These are phyloP conservation scores for Botryosphaeria dothidea DNA, from an alignment of 2,329 filamentous ascomycete genomes.

Conservation along the genomic window DNA sequence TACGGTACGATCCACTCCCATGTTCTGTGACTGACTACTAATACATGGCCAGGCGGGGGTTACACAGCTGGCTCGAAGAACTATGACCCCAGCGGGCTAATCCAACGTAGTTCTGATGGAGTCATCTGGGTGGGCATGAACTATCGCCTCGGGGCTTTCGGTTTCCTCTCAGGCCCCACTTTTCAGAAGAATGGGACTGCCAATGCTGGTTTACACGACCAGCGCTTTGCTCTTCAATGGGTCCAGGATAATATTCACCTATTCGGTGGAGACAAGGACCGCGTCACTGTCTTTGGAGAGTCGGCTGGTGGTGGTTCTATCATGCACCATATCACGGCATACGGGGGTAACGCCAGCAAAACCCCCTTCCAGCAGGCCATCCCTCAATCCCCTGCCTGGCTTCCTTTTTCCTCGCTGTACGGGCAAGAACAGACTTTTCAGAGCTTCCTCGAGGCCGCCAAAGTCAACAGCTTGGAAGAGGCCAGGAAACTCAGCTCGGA, in stretches of 20 bases:
- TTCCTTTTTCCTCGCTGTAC: conserved; percentile 27
- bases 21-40: background rate
- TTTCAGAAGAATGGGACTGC: conserved; percentile 46
- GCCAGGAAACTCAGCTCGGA: conserved; percentile 43
- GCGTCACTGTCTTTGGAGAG: conserved; percentile 50
- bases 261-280: conserved; percentile 53
- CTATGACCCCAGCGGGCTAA: conserved; percentile 38
- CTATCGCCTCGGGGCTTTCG: conserved; percentile 52
- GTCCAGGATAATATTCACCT: conserved; percentile 52
- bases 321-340: conserved; percentile 57
- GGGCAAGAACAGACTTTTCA: conserved; percentile 42
- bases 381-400: conserved; percentile 45
- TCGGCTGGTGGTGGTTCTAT: no score
- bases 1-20: conserved; percentile 33
- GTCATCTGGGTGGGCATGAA: conserved; percentile 52
- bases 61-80: conserved; percentile 44
- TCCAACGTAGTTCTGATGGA: conserved; percentile 32
- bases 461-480: conserved; percentile 47
- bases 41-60: conserved; percentile 37
- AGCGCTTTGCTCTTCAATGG: conserved; percentile 56
- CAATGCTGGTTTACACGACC: conserved; percentile 53
- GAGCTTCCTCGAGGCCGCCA: conserved; percentile 42
- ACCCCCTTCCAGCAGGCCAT: conserved; percentile 50
- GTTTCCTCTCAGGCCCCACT: conserved; percentile 49
- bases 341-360: conserved; percentile 43